Evolutionary conservation across 768 basidiomycete species (phyloP).

Genomic region (Lepiota venenata): DNA sequence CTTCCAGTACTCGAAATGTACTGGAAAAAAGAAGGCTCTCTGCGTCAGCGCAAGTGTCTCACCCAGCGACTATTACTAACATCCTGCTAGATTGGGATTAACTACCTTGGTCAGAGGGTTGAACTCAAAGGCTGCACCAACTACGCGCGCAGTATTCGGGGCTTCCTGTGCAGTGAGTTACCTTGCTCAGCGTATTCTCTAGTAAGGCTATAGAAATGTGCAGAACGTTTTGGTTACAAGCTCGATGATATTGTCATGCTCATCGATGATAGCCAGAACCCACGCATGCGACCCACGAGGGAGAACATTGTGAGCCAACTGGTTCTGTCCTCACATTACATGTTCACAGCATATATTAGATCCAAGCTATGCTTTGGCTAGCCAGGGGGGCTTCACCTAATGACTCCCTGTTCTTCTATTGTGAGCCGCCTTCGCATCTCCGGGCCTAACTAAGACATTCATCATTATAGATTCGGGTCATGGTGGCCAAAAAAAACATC

Average conservation of each 20-base stretch:
- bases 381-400: slow-evolving; percentile 74
- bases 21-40: slow-evolving; percentile 82
- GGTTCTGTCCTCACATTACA: neutral
- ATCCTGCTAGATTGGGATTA: slow-evolving; percentile 74
- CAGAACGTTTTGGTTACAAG: slow-evolving; percentile 63
- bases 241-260: slow-evolving; percentile 82
- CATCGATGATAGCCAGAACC: slow-evolving; percentile 68
- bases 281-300: slow-evolving; percentile 66
- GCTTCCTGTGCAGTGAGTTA: slow-evolving; percentile 70
- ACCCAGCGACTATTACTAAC: neutral
- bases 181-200: neutral
- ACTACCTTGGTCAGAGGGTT: slow-evolving; percentile 69
- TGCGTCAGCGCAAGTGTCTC: slow-evolving; percentile 49
- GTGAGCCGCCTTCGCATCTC: slow-evolving; percentile 32
- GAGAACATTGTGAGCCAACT: slow-evolving; percentile 67
- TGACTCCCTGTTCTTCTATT: slow-evolving; percentile 91
- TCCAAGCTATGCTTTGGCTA: slow-evolving; percentile 91
- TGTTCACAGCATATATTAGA: slow-evolving; percentile 28
- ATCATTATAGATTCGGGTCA: slow-evolving; percentile 76
- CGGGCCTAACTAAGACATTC: neutral
- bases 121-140: slow-evolving; percentile 87
- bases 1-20: slow-evolving; percentile 91
- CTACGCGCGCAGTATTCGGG: slow-evolving; percentile 77
- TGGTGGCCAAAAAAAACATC: slow-evolving; percentile 86
- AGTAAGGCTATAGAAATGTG: neutral